phyloP scores from a whole-genome alignment of 176 grass and related monocot species.

The Triticum timopheevii region DNA sequence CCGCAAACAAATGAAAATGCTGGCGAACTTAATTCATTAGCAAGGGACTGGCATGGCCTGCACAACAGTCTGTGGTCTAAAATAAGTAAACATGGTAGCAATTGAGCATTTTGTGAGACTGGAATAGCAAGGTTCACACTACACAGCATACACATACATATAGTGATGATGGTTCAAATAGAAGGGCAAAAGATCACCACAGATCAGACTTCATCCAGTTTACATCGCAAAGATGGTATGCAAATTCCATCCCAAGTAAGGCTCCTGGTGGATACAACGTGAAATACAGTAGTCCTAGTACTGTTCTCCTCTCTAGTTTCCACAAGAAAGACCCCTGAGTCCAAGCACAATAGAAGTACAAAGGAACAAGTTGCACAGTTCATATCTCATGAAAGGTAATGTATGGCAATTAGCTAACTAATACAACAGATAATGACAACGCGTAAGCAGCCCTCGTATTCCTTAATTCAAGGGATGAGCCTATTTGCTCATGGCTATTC shows the following conservation, averaged over 20 bases:
- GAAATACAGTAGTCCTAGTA: slow-evolving; percentile 39
- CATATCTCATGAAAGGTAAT: slow-evolving; percentile 29
- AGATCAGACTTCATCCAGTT: slow-evolving; percentile 45
- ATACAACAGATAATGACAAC: slow-evolving; percentile 24
- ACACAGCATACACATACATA: not conserved
- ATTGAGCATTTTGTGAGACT: slow-evolving; percentile 5
- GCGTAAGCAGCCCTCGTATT: not conserved
- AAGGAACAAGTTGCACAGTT: slow-evolving; percentile 40
- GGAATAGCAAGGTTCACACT: not conserved
- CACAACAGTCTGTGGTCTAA: not conserved
- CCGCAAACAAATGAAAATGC: not conserved
- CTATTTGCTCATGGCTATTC: not conserved
- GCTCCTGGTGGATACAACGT: slow-evolving; percentile 39
- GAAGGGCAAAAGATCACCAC: slow-evolving; percentile 26
- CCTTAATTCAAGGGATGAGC: slow-evolving; percentile 20
- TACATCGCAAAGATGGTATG: slow-evolving; percentile 38
- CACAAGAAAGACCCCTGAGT: slow-evolving; percentile 49
- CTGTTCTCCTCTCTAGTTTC: slow-evolving; percentile 47
- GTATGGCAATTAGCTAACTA: slow-evolving; percentile 33
- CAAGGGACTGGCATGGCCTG: not conserved
- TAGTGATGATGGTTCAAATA: slow-evolving; percentile 31
- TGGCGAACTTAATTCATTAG: not conserved
- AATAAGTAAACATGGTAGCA: not conserved
- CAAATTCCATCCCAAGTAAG: slow-evolving; percentile 38
- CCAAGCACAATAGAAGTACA: slow-evolving; percentile 44